Evolutionary conservation across 2,329 filamentous ascomycete genomes (phyloP).

Genomic region (Colletotrichum aenigma): DNA sequence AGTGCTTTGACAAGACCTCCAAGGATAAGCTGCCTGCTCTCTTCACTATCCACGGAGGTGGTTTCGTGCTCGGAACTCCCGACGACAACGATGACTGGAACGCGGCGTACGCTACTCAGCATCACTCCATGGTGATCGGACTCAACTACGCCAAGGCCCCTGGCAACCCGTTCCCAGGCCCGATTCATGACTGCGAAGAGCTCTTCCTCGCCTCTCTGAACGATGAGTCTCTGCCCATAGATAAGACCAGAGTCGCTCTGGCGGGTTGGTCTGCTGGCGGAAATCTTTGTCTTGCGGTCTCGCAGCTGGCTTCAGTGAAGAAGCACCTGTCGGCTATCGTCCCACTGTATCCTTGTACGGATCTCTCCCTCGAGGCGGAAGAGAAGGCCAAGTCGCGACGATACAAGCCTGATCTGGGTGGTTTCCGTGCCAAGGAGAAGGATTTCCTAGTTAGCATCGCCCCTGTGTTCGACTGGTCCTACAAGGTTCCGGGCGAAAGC

Average conservation of each 20-base stretch:
- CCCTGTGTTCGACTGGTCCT: constrained; percentile 34
- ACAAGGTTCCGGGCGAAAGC: constrained; percentile 31
- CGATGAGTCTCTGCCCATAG: constrained; percentile 49
- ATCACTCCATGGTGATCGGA: constrained; percentile 46
- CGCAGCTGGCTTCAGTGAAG: constrained; percentile 41
- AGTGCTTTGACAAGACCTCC: constrained; percentile 31
- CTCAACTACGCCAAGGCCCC: constrained; percentile 56
- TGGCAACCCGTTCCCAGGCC: constrained; percentile 43
- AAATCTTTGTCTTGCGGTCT: constrained; percentile 46
- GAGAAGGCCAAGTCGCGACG: constrained; percentile 26
- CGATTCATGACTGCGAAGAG: constrained; percentile 48
- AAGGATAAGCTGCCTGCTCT: constrained; percentile 41
- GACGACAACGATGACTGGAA: constrained; percentile 52
- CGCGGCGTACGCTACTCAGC: constrained; percentile 39
- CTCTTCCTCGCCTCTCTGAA: constrained; percentile 44
- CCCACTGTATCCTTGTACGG: constrained; percentile 45
- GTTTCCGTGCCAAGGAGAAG: constrained; percentile 16
- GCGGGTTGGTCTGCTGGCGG: constrained; percentile 57
- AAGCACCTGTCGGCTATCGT: constrained; percentile 35
- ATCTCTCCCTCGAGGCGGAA: constrained; percentile 31
- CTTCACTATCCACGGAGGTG: constrained; percentile 57
- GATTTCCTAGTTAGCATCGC: constrained; percentile 23
- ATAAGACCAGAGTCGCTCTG: constrained; percentile 42
- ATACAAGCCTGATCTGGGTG: constrained; percentile 27
- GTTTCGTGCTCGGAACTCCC: constrained; percentile 48